Percentiles rank a stretch among this genome's conserved stretches.
phyloP scores from a whole-genome alignment of 2,329 filamentous ascomycete genomes.

The Hypoxylon sp. region DNA sequence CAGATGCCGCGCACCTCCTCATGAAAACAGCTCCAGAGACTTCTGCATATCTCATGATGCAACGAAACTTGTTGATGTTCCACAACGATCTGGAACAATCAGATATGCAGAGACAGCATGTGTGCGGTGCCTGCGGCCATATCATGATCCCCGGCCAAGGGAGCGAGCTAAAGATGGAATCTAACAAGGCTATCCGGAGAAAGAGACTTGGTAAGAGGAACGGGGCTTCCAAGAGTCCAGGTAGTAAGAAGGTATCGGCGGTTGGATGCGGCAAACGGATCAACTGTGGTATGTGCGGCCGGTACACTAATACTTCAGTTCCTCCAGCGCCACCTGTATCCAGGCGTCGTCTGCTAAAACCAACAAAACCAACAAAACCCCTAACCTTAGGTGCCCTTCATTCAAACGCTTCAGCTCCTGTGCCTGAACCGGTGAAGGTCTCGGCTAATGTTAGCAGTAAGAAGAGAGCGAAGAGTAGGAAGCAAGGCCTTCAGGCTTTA shows the following conservation, averaged over 20 bases:
- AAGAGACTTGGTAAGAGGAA: constrained; percentile 54
- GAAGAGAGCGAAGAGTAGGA: constrained; percentile 75
- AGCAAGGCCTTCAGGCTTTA: constrained; percentile 76
- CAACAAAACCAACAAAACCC: constrained; percentile 49
- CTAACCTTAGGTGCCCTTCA: constrained; percentile 7
- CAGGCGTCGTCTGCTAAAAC: constrained; percentile 50
- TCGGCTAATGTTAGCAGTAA: constrained; percentile 72
- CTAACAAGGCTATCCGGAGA: constrained; percentile 62
- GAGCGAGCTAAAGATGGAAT: constrained; percentile 59
- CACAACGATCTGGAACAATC: constrained; percentile 61
- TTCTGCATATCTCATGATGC: constrained; percentile 72
- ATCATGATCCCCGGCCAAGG: constrained; percentile 70
- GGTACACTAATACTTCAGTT: constrained; percentile 60
- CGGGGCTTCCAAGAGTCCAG: constrained; percentile 13
- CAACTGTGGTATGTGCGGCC: constrained; percentile 63
- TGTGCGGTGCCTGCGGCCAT: constrained; percentile 73
- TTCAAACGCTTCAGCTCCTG: constrained; percentile 22
- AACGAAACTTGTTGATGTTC: constrained; percentile 65
- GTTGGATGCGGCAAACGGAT: constrained; percentile 57
- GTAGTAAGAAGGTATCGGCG: constrained; percentile 13
- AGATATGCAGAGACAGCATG: constrained; percentile 67
- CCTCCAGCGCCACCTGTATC: constrained; percentile 56
- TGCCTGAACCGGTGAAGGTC: constrained; percentile 52
- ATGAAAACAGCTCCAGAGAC: constrained; percentile 67
- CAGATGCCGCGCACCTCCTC: constrained; percentile 72